Evolutionary conservation across 345 rosid species (phyloP).

Genomic region (Syzygium aqueum): DNA sequence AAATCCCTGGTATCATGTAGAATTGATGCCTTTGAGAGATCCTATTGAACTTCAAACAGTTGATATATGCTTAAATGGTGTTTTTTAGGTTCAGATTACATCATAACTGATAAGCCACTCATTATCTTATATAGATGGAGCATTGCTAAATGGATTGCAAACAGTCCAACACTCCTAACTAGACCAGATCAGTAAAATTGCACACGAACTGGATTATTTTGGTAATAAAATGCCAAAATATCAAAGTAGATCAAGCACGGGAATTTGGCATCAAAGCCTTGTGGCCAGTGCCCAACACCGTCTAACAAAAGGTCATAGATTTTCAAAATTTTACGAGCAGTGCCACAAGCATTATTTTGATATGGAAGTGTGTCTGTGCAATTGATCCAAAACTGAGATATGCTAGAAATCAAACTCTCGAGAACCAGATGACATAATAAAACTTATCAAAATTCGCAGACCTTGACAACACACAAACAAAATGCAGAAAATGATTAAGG

Average conservation of each 20-base stretch:
- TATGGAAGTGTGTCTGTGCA: neutral
- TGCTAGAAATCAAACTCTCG: neutral
- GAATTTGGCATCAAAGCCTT: neutral
- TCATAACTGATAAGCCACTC: neutral
- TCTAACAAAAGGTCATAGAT: neutral
- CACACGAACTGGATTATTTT: neutral
- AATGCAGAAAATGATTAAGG: neutral
- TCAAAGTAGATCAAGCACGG: neutral
- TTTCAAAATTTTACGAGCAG: neutral
- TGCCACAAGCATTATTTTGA: neutral
- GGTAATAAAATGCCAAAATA: neutral
- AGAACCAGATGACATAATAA: neutral
- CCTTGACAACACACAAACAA: neutral
- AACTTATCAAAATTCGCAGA: neutral
- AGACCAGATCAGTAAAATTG: neutral
- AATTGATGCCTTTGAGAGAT: neutral
- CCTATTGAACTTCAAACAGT: neutral
- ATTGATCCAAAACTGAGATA: neutral
- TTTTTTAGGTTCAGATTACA: neutral
- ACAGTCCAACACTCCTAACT: neutral
- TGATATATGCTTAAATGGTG: neutral
- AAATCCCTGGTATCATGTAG: neutral
- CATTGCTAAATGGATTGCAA: neutral
- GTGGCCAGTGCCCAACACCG: neutral
- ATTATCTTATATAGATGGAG: neutral